phyloP scores from a whole-genome alignment of 2,329 filamentous ascomycete genomes.

The Ophiostoma ips region DNA sequence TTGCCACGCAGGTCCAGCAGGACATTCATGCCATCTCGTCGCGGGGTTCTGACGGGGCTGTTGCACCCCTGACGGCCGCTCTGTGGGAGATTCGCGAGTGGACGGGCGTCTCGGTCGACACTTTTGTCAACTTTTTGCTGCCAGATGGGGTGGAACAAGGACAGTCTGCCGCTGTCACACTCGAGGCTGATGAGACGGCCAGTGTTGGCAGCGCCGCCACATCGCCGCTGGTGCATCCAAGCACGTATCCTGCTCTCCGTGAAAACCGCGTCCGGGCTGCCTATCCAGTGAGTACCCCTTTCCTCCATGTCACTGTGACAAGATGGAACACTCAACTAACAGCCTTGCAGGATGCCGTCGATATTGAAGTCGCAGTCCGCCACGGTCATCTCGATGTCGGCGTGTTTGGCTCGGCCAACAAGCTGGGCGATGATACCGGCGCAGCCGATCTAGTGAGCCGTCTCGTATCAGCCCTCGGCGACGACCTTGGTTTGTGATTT shows the following conservation, averaged over 20 bases:
- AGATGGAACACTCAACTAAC: neutral
- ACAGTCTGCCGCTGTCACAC: neutral
- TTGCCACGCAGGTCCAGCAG: constrained; percentile 49
- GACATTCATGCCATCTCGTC: constrained; percentile 51
- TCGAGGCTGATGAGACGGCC: neutral
- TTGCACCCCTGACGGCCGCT: constrained; percentile 42
- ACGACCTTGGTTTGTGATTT: neutral
- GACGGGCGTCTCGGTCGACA: constrained; percentile 58
- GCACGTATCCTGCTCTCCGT: constrained; percentile 12
- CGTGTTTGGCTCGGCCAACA: constrained; percentile 12
- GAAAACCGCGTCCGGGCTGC: constrained; percentile 18
- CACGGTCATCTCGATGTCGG: constrained; percentile 13
- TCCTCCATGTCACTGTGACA: too few relatives aligned
- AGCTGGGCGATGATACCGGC: constrained; percentile 1
- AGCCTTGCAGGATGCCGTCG: constrained; percentile 12
- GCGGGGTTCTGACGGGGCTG: constrained; percentile 19
- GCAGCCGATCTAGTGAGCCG: neutral
- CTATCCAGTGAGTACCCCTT: constrained; percentile 14
- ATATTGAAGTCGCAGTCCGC: constrained; percentile 14
- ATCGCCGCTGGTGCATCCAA: constrained; percentile 3
- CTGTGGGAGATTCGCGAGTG: constrained; percentile 60
- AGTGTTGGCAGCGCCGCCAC: neutral
- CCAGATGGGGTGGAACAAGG: constrained; percentile 12
- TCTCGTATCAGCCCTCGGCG: neutral
- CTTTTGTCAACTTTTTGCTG: constrained; percentile 71